Base-by-base conservation (phyloP, 371 early-diverging fungal genomes). In the Mucor ambiguus region DNA sequence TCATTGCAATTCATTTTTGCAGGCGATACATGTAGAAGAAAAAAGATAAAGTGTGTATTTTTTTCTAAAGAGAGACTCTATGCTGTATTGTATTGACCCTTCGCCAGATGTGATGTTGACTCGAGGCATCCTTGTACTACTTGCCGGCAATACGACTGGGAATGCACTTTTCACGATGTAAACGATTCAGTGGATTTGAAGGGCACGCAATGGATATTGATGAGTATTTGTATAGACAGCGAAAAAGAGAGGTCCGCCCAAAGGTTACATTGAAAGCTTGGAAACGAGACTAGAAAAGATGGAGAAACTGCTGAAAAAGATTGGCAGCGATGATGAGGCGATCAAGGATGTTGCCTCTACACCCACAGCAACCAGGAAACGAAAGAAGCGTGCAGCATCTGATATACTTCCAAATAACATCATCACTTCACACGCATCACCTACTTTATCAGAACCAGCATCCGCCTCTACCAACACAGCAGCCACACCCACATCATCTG, bases 201-300 rank as follows among this genome's bases (percentile, higher is more conserved):
- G 18, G 41, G 9, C 30, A 28, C 12, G 12, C 26, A 14, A 24
- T 10, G 9, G 11, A 7, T 35, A 8, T n/a, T 56, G 55, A 35
- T 32, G 6, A 33, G 46, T 52, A 12, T 26, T 14, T 26, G 22
- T 66, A 20, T 57, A 82, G 74, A 71, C 70, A 63, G 68, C 77
- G 5, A 82, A 77, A 60, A 82, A 82, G 38, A 73, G 83, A 55
- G 83, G 83, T 26, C 83, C 83, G 9, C 82, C 80, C 18, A 82
- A 82, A 72, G 82, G 82, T 7, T 81, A 81, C 49, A 81, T 81
- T 16, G 81, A 81, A 35, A 76, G 68, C 44, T 63, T 81, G 35
- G 81, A 81, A 58, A 63, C 63, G 22, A 61, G 81, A 18, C 32
- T 81, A n/a, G 67, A 75, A 59, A 76, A 73, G 22, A 77, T 81